Evolutionary conservation across 2,329 filamentous ascomycete genomes (phyloP).

Genomic region (Botryotinia narcissicola): DNA sequence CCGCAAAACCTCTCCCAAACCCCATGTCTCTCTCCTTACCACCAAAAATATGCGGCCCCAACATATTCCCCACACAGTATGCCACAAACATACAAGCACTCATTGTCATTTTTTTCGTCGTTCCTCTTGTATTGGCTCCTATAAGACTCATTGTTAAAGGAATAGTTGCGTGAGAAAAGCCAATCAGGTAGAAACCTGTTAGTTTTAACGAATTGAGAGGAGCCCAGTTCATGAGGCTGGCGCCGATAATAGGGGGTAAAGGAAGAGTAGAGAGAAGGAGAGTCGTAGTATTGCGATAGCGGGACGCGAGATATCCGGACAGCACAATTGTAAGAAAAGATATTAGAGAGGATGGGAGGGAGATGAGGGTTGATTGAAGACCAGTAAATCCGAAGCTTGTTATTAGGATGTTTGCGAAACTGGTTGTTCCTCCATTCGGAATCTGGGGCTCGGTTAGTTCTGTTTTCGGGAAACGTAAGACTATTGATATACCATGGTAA

Average conservation of each 20-base stretch:
- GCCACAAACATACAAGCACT: slow-evolving; percentile 31
- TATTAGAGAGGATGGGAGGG: slow-evolving; percentile 30
- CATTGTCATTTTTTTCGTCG: slow-evolving; percentile 39
- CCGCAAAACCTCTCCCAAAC: slow-evolving; percentile 34
- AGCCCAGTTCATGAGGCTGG: slow-evolving; percentile 34
- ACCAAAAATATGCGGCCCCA: slow-evolving; percentile 29
- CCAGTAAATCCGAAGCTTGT: slow-evolving; percentile 41
- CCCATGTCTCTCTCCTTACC: slow-evolving; percentile 17
- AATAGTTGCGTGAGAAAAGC: slow-evolving; percentile 30
- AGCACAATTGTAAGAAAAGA: slow-evolving; percentile 27
- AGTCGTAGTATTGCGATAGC: slow-evolving; percentile 30
- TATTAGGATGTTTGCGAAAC: slow-evolving; percentile 52
- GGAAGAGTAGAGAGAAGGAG: slow-evolving; percentile 29
- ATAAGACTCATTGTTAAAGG: slow-evolving; percentile 37
- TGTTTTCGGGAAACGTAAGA: not conserved
- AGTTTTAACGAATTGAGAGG: slow-evolving; percentile 29
- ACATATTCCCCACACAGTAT: slow-evolving; percentile 35
- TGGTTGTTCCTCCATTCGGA: slow-evolving; percentile 59
- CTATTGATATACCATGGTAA: slow-evolving; percentile 42
- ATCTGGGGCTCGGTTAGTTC: not conserved
- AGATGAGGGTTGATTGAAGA: slow-evolving; percentile 37
- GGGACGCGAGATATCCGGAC: slow-evolving; percentile 41
- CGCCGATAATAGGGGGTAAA: slow-evolving; percentile 34
- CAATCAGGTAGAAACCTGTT: slow-evolving; percentile 36
- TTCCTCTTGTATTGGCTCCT: slow-evolving; percentile 35